These are phyloP conservation scores for Hypoxylon fuscum DNA, from an alignment of 495 filamentous ascomycete species.

Conservation along the genomic window DNA sequence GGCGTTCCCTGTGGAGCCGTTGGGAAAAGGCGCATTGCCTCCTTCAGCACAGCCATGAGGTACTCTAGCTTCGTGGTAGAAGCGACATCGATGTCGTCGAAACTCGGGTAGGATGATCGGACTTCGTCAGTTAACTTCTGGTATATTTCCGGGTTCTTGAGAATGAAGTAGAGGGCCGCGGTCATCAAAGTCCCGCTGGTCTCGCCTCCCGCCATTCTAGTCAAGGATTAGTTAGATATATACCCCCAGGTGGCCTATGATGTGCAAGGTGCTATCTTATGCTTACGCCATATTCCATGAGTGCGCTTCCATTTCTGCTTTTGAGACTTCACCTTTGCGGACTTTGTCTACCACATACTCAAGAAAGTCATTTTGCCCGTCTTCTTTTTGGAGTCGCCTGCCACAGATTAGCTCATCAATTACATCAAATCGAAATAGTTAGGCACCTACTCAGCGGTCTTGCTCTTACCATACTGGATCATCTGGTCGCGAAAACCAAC, in stretches of 20 bases:
- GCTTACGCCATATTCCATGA: too few relatives aligned
- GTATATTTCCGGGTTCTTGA: conserved; percentile 39
- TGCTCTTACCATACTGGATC: too few relatives aligned
- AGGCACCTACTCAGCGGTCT: background rate
- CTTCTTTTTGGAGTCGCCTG: too few relatives aligned
- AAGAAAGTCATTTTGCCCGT: too few relatives aligned
- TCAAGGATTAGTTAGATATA: background rate
- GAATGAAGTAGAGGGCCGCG: conserved; percentile 48
- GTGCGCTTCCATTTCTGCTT: conserved; percentile 1
- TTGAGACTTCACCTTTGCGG: too few relatives aligned
- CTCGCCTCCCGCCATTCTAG: conserved; percentile 56
- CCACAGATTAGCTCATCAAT: too few relatives aligned
- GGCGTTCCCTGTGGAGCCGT: conserved; percentile 41
- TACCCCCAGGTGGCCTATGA: too few relatives aligned
- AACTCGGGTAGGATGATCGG: conserved; percentile 45
- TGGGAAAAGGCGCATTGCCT: conserved; percentile 51
- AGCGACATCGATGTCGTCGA: conserved; percentile 46
- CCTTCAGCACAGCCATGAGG: conserved; percentile 54
- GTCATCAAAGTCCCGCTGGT: conserved; percentile 57
- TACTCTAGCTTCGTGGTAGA: conserved; percentile 45
- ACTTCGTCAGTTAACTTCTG: conserved; percentile 52
- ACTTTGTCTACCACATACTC: too few relatives aligned
- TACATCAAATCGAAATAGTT: too few relatives aligned
- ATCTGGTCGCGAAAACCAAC: too few relatives aligned
- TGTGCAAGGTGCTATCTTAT: too few relatives aligned